Evolutionary conservation across 2,329 filamentous ascomycete species (phyloP).

Genomic region (Zymoseptoria passerinii): DNA sequence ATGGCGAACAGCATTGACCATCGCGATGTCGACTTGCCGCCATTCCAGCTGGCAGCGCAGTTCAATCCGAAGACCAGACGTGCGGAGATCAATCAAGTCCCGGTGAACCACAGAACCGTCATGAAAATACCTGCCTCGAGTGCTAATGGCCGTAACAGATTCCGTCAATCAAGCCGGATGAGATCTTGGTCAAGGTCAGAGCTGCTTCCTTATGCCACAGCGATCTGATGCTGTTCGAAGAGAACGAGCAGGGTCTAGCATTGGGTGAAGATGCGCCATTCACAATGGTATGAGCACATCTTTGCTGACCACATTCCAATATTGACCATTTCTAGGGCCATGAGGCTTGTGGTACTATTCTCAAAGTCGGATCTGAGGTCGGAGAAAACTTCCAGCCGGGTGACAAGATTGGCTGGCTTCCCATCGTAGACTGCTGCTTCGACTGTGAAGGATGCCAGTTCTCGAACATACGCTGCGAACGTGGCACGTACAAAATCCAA

Average conservation of each 20-base stretch:
- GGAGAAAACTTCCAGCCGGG: slow-evolving; percentile 5
- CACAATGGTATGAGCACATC: slow-evolving; percentile 7
- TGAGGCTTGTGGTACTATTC: slow-evolving; percentile 12
- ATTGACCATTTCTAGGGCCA: slow-evolving; percentile 7
- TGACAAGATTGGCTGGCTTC: slow-evolving; percentile 13
- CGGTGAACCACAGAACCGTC: slow-evolving; percentile 1
- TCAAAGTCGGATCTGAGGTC: slow-evolving; percentile 7
- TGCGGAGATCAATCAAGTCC: slow-evolving; percentile 11
- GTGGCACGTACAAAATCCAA: slow-evolving; percentile 8
- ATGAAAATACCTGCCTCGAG: neutral
- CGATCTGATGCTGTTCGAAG: slow-evolving; percentile 16
- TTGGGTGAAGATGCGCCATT: slow-evolving; percentile 9
- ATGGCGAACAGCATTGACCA: neutral
- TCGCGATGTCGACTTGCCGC: slow-evolving; percentile 5
- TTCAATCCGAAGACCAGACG: slow-evolving; percentile 10
- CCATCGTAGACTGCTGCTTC: slow-evolving; percentile 12
- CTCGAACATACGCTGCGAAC: slow-evolving; percentile 11
- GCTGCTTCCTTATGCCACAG: slow-evolving; percentile 16
- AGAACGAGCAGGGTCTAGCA: slow-evolving; percentile 9
- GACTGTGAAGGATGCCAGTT: slow-evolving; percentile 14
- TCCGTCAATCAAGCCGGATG: slow-evolving; percentile 10
- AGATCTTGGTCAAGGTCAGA: slow-evolving; percentile 14
- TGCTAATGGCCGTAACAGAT: neutral
- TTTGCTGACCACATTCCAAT: neutral
- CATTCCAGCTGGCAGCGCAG: slow-evolving; percentile 12